A percentile compares a stretch with the other conserved stretches of the same genome.
These are phyloP conservation scores for Filosporella fistucella DNA, from an alignment of 495 filamentous ascomycete genomes.

Conservation along the genomic window DNA sequence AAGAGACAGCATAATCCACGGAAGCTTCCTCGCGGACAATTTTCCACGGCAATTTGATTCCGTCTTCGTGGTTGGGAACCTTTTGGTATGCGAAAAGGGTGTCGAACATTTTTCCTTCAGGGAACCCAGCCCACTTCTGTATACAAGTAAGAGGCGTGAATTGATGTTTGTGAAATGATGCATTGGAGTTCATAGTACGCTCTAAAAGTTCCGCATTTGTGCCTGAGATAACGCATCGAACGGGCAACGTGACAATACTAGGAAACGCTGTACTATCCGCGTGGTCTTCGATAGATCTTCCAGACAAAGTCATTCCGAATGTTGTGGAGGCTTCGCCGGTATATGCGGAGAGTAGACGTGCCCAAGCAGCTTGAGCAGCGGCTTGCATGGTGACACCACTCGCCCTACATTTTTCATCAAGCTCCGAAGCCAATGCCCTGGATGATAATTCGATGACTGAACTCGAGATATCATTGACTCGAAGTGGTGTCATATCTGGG, in stretches of 20 bases:
- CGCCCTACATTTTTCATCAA: slow-evolving; percentile 48
- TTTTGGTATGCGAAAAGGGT: slow-evolving; percentile 80
- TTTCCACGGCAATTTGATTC: slow-evolving; percentile 33
- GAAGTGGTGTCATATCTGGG: slow-evolving; percentile 62
- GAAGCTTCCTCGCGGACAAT: slow-evolving; percentile 48
- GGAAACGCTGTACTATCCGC: slow-evolving; percentile 59
- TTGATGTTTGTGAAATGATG: slow-evolving; percentile 58
- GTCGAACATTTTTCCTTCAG: slow-evolving; percentile 63
- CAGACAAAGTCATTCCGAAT: slow-evolving; percentile 73
- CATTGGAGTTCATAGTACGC: slow-evolving; percentile 57
- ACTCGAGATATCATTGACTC: slow-evolving; percentile 31
- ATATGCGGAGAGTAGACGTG: slow-evolving; percentile 63
- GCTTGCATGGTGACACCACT: slow-evolving; percentile 65
- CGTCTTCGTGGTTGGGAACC: slow-evolving; percentile 18
- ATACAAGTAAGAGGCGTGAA: slow-evolving; percentile 63
- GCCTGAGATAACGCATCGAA: slow-evolving; percentile 42
- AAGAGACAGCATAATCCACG: slow-evolving; percentile 57
- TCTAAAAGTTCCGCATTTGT: slow-evolving; percentile 51
- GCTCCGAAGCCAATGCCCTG: slow-evolving; percentile 26
- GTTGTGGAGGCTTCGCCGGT: slow-evolving; percentile 62
- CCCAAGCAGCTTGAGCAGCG: slow-evolving; percentile 71
- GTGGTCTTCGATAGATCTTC: slow-evolving; percentile 46
- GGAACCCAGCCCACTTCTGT: slow-evolving; percentile 57
- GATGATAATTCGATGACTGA: slow-evolving; percentile 37
- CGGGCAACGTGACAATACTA: slow-evolving; percentile 69